Percentiles rank a stretch among this genome's conserved stretches.
These are phyloP conservation scores for Cordyceps javanica DNA, from an alignment of 2,329 filamentous ascomycete species.

Conservation along the genomic window DNA sequence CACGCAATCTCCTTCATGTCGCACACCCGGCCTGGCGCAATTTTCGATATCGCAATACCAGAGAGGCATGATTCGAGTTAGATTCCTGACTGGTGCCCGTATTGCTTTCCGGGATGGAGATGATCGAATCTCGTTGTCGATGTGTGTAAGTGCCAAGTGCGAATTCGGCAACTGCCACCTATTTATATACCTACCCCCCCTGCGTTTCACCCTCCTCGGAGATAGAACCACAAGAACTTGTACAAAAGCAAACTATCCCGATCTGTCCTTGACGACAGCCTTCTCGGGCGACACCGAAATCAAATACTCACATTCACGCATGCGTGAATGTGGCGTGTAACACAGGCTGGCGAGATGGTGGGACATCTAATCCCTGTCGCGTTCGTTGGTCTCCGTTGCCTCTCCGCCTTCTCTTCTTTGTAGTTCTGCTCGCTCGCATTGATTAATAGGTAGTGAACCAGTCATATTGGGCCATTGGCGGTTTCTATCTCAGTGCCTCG, in stretches of 20 bases:
- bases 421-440: neutral
- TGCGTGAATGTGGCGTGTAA: neutral
- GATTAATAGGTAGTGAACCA: too few species aligned
- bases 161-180: neutral
- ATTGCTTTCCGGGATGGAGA: neutral
- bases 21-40: constrained; percentile 28
- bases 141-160: neutral
- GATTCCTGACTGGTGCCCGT: neutral
- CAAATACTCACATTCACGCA: neutral
- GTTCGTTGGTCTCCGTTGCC: neutral
- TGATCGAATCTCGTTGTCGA: neutral
- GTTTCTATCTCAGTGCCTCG: neutral
- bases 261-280: neutral
- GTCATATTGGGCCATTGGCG: neutral
- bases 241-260: neutral
- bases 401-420: neutral
- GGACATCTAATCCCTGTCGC: neutral
- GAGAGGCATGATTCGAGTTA: constrained; percentile 20
- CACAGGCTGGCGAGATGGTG: neutral
- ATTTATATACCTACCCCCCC: neutral
- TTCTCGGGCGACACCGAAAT: neutral
- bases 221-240: neutral
- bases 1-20: constrained; percentile 29
- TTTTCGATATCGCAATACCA: constrained; percentile 27
- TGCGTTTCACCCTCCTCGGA: neutral